Percentiles rank a stretch among this genome's conserved stretches.
phyloP scores from a whole-genome alignment of 352 stramenopile genomes.

The Phytophthora cactorum region DNA sequence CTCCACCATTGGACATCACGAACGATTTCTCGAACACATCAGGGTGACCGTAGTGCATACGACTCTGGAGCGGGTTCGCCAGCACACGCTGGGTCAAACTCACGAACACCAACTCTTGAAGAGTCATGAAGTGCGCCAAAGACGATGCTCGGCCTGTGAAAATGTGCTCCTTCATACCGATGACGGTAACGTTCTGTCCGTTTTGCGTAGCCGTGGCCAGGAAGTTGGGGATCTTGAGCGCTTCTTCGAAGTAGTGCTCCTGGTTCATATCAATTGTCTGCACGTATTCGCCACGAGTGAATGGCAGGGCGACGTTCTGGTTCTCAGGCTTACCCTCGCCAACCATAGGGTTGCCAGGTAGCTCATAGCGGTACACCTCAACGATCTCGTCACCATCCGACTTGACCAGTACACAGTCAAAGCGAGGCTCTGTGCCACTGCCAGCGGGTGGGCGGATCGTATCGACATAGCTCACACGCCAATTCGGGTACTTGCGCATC shows the following conservation, averaged over 20 bases:
- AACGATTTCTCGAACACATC: constrained; percentile 91
- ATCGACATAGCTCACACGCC: constrained; percentile 91
- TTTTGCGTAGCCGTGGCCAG: constrained; percentile 75
- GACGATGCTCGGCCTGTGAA: constrained; percentile 88
- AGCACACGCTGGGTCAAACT: constrained; percentile 88
- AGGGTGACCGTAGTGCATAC: constrained; percentile 90
- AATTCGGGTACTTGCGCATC: constrained; percentile 97
- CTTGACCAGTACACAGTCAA: constrained; percentile 84
- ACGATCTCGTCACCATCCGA: constrained; percentile 88
- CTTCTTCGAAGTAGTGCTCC: constrained; percentile 91
- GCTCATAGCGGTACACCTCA: constrained; percentile 87
- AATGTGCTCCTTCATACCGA: constrained; percentile 91
- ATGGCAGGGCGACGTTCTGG: constrained; percentile 87
- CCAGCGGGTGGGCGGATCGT: constrained; percentile 75
- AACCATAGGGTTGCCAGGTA: constrained; percentile 83
- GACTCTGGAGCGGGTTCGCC: constrained; percentile 71
- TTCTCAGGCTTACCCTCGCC: constrained; percentile 90
- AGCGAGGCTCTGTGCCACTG: constrained; percentile 72
- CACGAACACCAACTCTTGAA: constrained; percentile 89
- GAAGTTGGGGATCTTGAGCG: constrained; percentile 91
- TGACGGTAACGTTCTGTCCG: constrained; percentile 77
- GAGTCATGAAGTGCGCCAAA: constrained; percentile 87
- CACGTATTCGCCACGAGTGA: constrained; percentile 87
- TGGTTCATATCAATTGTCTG: constrained; percentile 94
- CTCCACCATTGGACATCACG: constrained; percentile 84